Conservation (phyloP, 352 stramenopile genomes). For the Globisporangium abappressorium region DNA sequence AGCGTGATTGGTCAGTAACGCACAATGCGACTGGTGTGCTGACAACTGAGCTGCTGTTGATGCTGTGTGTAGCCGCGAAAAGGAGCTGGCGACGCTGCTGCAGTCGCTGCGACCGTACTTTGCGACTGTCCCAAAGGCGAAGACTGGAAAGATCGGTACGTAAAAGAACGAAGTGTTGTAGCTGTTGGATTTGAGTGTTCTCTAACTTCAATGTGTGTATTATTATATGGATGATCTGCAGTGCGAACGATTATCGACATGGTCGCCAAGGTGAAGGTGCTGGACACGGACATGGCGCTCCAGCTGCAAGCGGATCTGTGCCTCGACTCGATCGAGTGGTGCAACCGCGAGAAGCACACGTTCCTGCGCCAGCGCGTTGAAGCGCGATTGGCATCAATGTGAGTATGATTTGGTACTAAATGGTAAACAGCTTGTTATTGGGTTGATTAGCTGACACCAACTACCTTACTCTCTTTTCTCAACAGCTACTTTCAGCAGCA, state of each 20-base stretch:
- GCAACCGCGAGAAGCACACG: constrained; percentile 92
- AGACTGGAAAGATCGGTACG: constrained; percentile 97
- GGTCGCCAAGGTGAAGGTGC: constrained; percentile 88
- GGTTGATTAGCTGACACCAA: neutral
- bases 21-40: neutral
- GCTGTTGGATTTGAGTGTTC: neutral
- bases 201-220: neutral
- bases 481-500: constrained; percentile 84
- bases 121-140: constrained; percentile 93
- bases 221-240: constrained; percentile 18
- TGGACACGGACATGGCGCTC: constrained; percentile 90
- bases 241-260: constrained; percentile 98
- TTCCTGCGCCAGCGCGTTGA: constrained; percentile 98
- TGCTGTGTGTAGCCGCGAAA: constrained; percentile 59
- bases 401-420: constrained; percentile 16
- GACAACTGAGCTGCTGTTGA: neutral
- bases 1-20: neutral
- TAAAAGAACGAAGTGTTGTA: neutral
- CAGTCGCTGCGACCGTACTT: constrained; percentile 94
- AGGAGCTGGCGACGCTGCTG: constrained; percentile 83
- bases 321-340: constrained; percentile 94
- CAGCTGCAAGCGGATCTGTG: constrained; percentile 95
- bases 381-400: constrained; percentile 91
- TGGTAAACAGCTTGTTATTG: neutral
- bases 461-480: neutral